phyloP scores from a whole-genome alignment of 768 basidiomycete genomes.

The Dictyophora rubrovolvata region DNA sequence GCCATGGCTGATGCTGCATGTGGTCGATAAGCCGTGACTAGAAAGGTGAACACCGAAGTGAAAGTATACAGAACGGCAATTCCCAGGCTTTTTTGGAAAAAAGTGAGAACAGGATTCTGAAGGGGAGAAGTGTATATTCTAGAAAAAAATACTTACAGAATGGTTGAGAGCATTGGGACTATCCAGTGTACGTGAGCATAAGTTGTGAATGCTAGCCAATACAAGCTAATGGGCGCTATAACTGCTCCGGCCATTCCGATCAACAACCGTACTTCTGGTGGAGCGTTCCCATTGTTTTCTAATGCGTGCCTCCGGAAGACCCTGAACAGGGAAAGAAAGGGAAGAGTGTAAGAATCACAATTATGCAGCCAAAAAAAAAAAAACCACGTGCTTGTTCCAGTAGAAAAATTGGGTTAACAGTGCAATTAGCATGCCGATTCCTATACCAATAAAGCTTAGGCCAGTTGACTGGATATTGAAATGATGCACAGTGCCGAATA shows the following conservation, averaged over 20 bases:
- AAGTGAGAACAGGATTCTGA: background rate
- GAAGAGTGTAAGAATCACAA: background rate
- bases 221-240: conserved; percentile 48
- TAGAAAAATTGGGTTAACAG: conserved; percentile 22
- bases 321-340: conserved; percentile 19
- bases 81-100: conserved; percentile 35
- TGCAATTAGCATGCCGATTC: conserved; percentile 33
- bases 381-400: background rate
- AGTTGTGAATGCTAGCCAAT: conserved; percentile 48
- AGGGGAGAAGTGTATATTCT: too few relatives aligned
- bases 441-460: conserved; percentile 43
- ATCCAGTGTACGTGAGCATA: conserved; percentile 38
- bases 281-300: conserved; percentile 36
- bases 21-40: conserved; percentile 42
- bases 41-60: conserved; percentile 54
- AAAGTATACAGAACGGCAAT: conserved; percentile 40
- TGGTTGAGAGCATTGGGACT: conserved; percentile 33
- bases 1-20: conserved; percentile 54
- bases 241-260: conserved; percentile 61
- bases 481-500: conserved; percentile 36
- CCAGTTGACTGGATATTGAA: conserved; percentile 45
- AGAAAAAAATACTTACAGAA: conserved; percentile 24
- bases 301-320: conserved; percentile 27
- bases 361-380: background rate
- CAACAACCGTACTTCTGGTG: conserved; percentile 55